A percentile compares a stretch with the other conserved stretches of the same genome.
Evolutionary conservation across 2,329 filamentous ascomycete species (phyloP).

Genomic region (Diplodia mutila): DNA sequence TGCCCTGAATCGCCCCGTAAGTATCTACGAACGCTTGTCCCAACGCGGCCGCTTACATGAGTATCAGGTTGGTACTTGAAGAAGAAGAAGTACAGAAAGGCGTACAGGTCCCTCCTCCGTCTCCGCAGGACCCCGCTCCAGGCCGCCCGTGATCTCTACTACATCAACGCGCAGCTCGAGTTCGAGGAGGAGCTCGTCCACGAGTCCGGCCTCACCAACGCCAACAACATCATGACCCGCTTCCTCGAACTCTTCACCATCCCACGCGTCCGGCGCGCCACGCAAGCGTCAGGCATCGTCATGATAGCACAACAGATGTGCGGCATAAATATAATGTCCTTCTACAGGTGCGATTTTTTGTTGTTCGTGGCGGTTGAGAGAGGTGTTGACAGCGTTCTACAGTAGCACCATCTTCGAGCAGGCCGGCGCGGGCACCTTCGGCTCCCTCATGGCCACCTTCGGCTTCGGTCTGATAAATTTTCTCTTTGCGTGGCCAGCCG

Average conservation of each 20-base stretch:
- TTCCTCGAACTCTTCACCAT: constrained; percentile 67
- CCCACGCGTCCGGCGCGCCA: constrained; percentile 71
- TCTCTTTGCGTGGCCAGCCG: constrained; percentile 61
- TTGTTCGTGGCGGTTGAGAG: too few species aligned
- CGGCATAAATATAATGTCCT: constrained; percentile 54
- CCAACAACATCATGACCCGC: constrained; percentile 45
- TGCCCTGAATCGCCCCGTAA: constrained; percentile 45
- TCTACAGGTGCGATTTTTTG: too few species aligned
- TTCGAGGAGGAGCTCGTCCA: constrained; percentile 41
- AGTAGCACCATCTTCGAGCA: constrained; percentile 55
- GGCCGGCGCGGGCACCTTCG: constrained; percentile 48
- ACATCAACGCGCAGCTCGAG: constrained; percentile 44
- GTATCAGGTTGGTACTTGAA: constrained; percentile 39
- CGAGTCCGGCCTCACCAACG: constrained; percentile 27
- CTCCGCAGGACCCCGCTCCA: constrained; percentile 47
- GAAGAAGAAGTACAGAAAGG: constrained; percentile 45
- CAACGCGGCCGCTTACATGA: not conserved
- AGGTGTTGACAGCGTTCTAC: too few species aligned
- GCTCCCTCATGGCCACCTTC: constrained; percentile 57
- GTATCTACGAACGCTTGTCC: not conserved
- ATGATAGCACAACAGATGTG: constrained; percentile 73
- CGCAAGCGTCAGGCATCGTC: constrained; percentile 73
- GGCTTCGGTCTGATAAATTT: constrained; percentile 65
- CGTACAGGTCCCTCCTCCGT: constrained; percentile 44
- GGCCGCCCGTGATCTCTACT: constrained; percentile 49